Conservation (phyloP, 352 stramenopile genomes). For the Phytophthora quininea region DNA sequence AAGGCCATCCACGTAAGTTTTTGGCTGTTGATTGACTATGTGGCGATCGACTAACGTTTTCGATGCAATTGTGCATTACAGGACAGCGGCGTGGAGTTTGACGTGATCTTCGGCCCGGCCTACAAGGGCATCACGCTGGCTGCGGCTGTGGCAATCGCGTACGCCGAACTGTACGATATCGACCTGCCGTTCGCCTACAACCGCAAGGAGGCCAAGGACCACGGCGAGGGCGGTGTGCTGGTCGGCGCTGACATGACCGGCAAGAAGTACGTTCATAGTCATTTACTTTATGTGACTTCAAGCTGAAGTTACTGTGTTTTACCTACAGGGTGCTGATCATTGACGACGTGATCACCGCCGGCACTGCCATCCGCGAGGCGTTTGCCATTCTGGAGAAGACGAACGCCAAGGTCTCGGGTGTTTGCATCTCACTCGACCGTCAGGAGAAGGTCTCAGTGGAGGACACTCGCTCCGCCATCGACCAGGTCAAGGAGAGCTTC, state of each 20-base stretch:
- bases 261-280: conserved; percentile 78
- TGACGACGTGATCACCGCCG: conserved; percentile 99
- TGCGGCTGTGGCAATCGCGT: conserved; percentile 93
- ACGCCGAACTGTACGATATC: conserved; percentile 90
- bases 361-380: conserved; percentile 97
- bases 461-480: conserved; percentile 93
- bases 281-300: background rate
- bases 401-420: conserved; percentile 93
- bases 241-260: conserved; percentile 95
- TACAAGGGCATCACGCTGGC: conserved; percentile 99
- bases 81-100: conserved; percentile 93
- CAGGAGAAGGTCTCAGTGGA: conserved; percentile 96
- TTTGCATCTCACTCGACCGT: conserved; percentile 98
- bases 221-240: conserved; percentile 97
- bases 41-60: too few relatives aligned
- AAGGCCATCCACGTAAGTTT: conserved; percentile 90
- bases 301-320: background rate
- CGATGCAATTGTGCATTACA: conserved; percentile 13
- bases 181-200: conserved; percentile 98
- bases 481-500: conserved; percentile 92
- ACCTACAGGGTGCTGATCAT: conserved; percentile 94
- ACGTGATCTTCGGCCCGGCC: conserved; percentile 98
- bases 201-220: conserved; percentile 99
- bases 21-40: conserved; percentile 5
- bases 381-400: conserved; percentile 90